Evolutionary conservation across 257 asterid genomes (phyloP).

Genomic region (Scutellaria minor): DNA sequence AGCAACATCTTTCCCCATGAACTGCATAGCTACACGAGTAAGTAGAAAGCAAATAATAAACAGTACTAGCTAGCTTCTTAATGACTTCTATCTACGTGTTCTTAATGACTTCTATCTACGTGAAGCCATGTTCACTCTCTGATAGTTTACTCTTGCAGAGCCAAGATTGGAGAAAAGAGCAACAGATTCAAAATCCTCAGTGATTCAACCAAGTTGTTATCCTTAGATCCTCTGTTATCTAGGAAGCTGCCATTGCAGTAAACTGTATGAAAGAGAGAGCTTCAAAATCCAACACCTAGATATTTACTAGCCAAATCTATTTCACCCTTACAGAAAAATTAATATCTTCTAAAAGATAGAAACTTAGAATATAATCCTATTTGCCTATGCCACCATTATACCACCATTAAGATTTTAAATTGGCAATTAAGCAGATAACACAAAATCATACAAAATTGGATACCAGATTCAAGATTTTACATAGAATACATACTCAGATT

Average conservation of each 20-base stretch:
- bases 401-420: conserved; percentile 1
- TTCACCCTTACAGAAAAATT: no score
- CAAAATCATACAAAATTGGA: conserved; percentile 35
- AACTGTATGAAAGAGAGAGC: conserved; percentile 22
- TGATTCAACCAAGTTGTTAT: conserved; percentile 45
- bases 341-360: neutral
- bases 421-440: conserved; percentile 24
- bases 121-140: conserved; percentile 25
- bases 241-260: conserved; percentile 64
- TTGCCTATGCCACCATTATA: neutral
- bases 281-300: neutral
- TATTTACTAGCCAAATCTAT: no score
- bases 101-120: no score
- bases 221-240: conserved; percentile 51
- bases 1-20: conserved; percentile 66
- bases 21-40: conserved; percentile 64
- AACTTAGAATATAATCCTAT: neutral
- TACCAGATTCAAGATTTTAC: conserved; percentile 38
- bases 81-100: conserved; percentile 18
- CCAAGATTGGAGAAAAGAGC: no score
- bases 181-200: conserved; percentile 30
- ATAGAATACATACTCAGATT: conserved; percentile 29
- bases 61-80: neutral
- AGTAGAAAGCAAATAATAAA: conserved; percentile 19
- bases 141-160: neutral